These are phyloP conservation scores for Coniochaeta ligniaria DNA, from an alignment of 2,329 filamentous ascomycete genomes.

Conservation along the genomic window DNA sequence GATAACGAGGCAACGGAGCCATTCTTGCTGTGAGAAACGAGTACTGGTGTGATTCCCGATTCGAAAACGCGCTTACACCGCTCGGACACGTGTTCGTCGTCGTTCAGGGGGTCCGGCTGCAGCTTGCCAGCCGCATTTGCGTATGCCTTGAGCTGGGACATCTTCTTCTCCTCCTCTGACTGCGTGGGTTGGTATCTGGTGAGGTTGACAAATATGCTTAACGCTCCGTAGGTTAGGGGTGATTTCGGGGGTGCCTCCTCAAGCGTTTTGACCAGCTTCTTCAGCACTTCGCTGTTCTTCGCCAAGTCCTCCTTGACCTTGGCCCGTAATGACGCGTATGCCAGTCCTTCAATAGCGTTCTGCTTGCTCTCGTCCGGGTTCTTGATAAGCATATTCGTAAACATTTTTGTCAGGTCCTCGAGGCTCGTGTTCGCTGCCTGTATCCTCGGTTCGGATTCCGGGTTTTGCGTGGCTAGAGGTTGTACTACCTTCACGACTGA, in stretches of 20 bases:
- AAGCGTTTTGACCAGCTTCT: slow-evolving; percentile 59
- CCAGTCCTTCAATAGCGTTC: slow-evolving; percentile 81
- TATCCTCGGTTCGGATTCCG: slow-evolving; percentile 33
- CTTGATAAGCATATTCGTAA: slow-evolving; percentile 58
- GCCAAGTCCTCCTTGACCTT: slow-evolving; percentile 77
- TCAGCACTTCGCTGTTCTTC: slow-evolving; percentile 60
- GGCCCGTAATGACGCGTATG: slow-evolving; percentile 82
- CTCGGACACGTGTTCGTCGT: slow-evolving; percentile 66
- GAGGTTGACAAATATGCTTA: slow-evolving; percentile 81
- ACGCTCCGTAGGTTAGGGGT: slow-evolving; percentile 71
- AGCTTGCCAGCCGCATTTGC: slow-evolving; percentile 72
- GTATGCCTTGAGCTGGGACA: slow-evolving; percentile 88
- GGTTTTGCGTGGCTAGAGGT: slow-evolving; percentile 29
- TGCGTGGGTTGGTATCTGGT: slow-evolving; percentile 71
- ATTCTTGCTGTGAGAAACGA: slow-evolving; percentile 69
- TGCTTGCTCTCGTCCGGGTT: slow-evolving; percentile 52
- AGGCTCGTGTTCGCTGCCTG: slow-evolving; percentile 52
- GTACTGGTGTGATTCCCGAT: slow-evolving; percentile 66
- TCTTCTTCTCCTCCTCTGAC: slow-evolving; percentile 86
- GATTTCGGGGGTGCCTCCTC: slow-evolving; percentile 53
- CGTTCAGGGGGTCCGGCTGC: slow-evolving; percentile 60
- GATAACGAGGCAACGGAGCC: slow-evolving; percentile 63
- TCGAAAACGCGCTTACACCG: slow-evolving; percentile 76
- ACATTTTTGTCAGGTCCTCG: slow-evolving; percentile 57
- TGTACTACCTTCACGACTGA: slow-evolving; percentile 46